Evolutionary conservation across 129 eudicot genomes (phyloP).

Genomic region (Tagetes erecta): DNA sequence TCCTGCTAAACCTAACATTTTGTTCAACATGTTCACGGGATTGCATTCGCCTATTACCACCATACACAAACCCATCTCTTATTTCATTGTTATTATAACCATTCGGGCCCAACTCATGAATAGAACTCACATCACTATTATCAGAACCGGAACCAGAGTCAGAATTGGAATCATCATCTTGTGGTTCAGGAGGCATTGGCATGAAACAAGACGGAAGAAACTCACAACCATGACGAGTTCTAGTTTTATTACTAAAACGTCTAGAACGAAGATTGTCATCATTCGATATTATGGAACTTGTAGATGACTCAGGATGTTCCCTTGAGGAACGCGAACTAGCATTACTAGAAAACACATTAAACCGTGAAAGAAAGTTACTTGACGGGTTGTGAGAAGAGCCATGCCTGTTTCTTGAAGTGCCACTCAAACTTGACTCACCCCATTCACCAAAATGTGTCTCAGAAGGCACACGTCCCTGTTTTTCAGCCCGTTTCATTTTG

Average conservation of each 20-base stretch:
- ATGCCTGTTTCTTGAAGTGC: too few species aligned
- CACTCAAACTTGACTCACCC: too few species aligned
- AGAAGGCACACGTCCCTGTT: too few species aligned
- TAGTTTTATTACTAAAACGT: conserved; percentile 28
- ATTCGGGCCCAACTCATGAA: conserved; percentile 35
- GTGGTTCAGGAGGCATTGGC: conserved; percentile 41
- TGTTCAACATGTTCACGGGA: conserved; percentile 65
- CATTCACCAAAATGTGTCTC: too few species aligned
- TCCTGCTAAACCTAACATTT: conserved; percentile 81
- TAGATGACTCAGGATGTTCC: conserved; percentile 46
- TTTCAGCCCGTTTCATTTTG: too few species aligned
- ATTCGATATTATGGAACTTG: conserved; percentile 45
- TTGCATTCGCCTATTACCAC: conserved; percentile 54
- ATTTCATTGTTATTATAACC: conserved; percentile 28
- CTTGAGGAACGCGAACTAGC: too few species aligned
- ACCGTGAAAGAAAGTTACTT: too few species aligned
- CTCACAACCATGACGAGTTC: conserved; percentile 47
- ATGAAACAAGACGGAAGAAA: conserved; percentile 56
- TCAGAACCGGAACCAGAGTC: conserved; percentile 34
- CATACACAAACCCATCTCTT: conserved; percentile 34
- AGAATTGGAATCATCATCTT: conserved; percentile 22
- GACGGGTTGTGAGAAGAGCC: too few species aligned
- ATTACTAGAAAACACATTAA: too few species aligned
- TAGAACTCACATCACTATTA: conserved; percentile 40
- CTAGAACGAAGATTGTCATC: too few species aligned